Evolutionary conservation across 1,284 basidiomycete genomes (phyloP), one percentile per base, ranked within the genome.

Genomic region (Fistulinella cinereoalba): DNA sequence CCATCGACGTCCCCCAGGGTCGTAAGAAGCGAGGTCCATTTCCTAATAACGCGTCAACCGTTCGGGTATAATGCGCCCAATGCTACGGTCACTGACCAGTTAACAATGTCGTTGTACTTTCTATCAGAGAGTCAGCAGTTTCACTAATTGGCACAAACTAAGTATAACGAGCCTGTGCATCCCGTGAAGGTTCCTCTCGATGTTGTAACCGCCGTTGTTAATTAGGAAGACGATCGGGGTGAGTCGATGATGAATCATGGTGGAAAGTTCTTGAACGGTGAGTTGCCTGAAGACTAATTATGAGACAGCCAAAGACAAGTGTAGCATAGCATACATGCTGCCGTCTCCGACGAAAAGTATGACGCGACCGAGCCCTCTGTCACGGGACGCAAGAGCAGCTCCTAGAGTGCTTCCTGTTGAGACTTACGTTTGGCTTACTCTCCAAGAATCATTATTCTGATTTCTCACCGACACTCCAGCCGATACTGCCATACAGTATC

Each of bases 281-380:
- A 89, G 66, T 71, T 89, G 86, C 44, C 83, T 85, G 46, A 4
- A 21, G 41, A 40, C 38, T 21, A 12, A 28, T 48, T 7, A 49
- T 40, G n/a, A 40, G 3, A 27, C 21, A 12, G 7, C 2, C 6
- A n/a, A 19, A 13, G 18, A 29, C 19, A 34, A 25, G 4, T 38
- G n/a, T 1, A n/a, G 3, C 25, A 15, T 15, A 8, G 70, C 80
- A 55, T 60, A 85, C 74, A 88, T 60, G 62, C 83, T 85, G 32
- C 88, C 90, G 59, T 92, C 89, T 4, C 95, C 95, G 19, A 93
- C 77, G 65, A 98, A 97, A 41, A 96, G 71, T 43, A 94, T 84
- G 1, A 85, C 85, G 37, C 94, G 74, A 8, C 77, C 72, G 32
- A 84, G 70, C 6, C 74, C 70, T 23, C 72, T 60, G 44, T 94